Evolutionary conservation across 768 basidiomycete species (phyloP), one percentile per base, ranked within the genome.

Genomic region (Trametes coccinea): DNA sequence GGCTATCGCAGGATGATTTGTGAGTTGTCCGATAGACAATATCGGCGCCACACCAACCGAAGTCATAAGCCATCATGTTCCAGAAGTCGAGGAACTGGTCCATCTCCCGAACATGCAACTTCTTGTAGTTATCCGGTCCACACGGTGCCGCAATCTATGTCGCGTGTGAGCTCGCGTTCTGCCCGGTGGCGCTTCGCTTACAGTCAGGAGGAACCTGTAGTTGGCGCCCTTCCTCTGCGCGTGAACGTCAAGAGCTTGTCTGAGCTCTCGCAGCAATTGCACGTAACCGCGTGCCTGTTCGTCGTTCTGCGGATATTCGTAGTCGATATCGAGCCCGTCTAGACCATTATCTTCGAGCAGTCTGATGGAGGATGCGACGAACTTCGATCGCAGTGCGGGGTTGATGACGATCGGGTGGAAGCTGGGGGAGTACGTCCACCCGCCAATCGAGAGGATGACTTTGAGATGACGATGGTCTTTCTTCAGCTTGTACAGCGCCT

Each of bases 51-150:
- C 1, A 74, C 82, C 57, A 65, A 89, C 89, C 83, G 68, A 89
- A 93, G 71, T 93, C 92, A 66, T 93, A 93, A 0, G 89, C 87
- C 97, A 99, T 99, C 73, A 99, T 76, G 72, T 99, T 98, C 95
- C 95, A 98, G 73, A 98, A 95, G 69, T 93, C 91, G 27, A 99
- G 85, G 60, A 82, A 87, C 61, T 80, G 80, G 71, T 95, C 89
- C 95, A 99, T 98, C 62, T 92, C 92, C 27, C 74, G 76, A 48
- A 94, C 79, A 61, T 86, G 81, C 6, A 98, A 79, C 66, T 88
- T 91, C 72, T 86, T 78, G 75, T 93, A 95, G 67, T 97, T 87
- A 64, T 89, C 82, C 2, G 89, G 84, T 33, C 97, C 97, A 73
- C 94, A 96, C 2, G 97, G 95, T 0, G 96, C 92, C 41, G 93